These are phyloP conservation scores for Thalassiosira livingstoniorum DNA, from an alignment of 352 stramenopile species.

Conservation along the genomic window DNA sequence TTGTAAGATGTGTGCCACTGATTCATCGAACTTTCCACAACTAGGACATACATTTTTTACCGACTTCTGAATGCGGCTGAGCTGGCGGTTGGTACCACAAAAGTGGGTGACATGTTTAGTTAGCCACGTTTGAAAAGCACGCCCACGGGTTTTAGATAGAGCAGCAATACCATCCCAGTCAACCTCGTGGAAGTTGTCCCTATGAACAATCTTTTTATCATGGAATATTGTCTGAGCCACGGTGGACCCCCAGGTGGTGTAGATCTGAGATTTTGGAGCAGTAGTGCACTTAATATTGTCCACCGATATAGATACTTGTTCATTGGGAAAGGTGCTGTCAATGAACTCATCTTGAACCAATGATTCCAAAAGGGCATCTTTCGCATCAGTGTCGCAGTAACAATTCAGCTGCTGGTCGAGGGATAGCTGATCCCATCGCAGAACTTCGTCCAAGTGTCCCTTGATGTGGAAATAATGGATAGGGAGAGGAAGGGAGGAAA, in stretches of 20 bases:
- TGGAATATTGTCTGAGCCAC: neutral
- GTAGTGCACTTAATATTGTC: neutral
- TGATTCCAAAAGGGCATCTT: neutral
- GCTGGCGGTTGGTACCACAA: neutral
- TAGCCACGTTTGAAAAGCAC: neutral
- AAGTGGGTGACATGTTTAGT: too few relatives aligned
- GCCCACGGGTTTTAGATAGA: neutral
- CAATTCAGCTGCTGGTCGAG: neutral
- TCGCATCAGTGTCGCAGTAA: neutral
- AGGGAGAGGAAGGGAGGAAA: neutral
- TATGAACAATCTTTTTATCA: neutral
- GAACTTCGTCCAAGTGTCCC: neutral
- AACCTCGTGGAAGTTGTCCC: neutral
- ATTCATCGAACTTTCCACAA: neutral
- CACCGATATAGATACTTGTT: neutral
- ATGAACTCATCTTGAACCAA: neutral
- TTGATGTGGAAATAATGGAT: neutral
- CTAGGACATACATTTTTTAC: neutral
- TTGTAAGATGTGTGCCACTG: neutral
- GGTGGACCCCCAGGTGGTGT: neutral
- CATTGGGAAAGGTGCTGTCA: neutral
- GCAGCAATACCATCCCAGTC: neutral
- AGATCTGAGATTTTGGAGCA: neutral
- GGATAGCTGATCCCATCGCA: neutral
- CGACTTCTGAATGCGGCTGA: neutral